Conservation (phyloP, 2,329 filamentous ascomycete genomes). For the Botryotinia globosa region DNA sequence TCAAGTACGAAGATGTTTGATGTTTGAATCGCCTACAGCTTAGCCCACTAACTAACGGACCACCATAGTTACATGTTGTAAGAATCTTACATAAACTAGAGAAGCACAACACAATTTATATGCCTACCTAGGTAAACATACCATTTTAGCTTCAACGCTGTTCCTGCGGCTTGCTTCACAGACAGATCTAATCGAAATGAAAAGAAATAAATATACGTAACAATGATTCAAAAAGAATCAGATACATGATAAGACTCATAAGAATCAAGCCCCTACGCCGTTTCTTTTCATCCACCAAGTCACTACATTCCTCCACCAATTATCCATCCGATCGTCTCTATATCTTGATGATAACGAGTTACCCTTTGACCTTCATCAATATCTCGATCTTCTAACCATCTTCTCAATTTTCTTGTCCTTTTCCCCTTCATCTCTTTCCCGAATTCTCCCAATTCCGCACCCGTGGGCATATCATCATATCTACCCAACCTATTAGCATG, state of each 20-base stretch:
- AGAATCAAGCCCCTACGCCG: not conserved
- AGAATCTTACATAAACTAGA: not conserved
- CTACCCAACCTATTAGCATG: not conserved
- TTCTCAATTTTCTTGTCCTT: not conserved
- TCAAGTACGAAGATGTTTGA: not conserved
- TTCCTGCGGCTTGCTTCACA: too few relatives aligned
- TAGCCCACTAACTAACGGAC: too few relatives aligned
- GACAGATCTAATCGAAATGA: accelerated
- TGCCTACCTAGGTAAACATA: not conserved
- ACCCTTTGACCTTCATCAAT: not conserved
- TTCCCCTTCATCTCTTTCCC: not conserved
- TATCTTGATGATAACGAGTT: not conserved
- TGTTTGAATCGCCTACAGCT: not conserved
- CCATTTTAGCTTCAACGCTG: too few relatives aligned
- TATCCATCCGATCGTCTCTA: not conserved
- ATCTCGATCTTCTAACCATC: constrained; percentile 9
- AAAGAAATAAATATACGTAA: not conserved
- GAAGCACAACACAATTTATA: not conserved
- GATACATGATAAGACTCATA: too few relatives aligned
- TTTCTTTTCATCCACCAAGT: too few relatives aligned
- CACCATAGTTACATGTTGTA: too few relatives aligned
- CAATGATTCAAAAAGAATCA: too few relatives aligned
- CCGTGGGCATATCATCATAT: not conserved
- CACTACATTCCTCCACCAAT: too few relatives aligned
- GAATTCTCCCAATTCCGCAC: not conserved